Percentiles rank a stretch among this genome's conserved stretches.
Conservation (phyloP, 164 flowering plant genomes). For the Aristolochia contorta region DNA sequence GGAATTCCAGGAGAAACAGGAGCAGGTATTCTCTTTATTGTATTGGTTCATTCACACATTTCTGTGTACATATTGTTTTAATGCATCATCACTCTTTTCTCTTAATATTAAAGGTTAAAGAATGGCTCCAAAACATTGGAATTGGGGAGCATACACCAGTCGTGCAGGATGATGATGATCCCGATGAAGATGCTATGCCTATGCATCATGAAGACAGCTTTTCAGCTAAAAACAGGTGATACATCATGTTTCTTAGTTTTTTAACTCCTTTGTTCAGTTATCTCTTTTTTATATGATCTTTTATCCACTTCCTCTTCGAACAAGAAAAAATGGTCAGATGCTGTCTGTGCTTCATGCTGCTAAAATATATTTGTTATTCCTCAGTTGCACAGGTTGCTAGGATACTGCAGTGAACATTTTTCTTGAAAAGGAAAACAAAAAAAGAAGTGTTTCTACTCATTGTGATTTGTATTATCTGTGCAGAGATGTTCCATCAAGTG, state of each 20-base stretch:
- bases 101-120: conserved; percentile 63
- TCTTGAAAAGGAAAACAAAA: too few species aligned
- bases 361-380: too few species aligned
- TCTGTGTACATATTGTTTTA: not conserved
- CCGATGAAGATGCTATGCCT: conserved; percentile 60
- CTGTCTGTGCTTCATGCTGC: too few species aligned
- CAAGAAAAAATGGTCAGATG: too few species aligned
- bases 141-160: conserved; percentile 76
- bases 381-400: too few species aligned
- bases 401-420: too few species aligned
- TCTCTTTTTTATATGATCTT: too few species aligned
- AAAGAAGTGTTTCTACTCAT: conserved; percentile 18
- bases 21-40: conserved; percentile 46
- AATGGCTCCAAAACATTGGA: conserved; percentile 98
- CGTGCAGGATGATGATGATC: conserved; percentile 77
- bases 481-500: conserved; percentile 98
- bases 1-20: conserved; percentile 95
- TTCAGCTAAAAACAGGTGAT: conserved; percentile 60
- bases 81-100: too few species aligned
- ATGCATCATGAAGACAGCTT: conserved; percentile 59
- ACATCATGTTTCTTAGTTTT: not conserved
- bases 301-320: too few species aligned
- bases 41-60: not conserved
- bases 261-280: not conserved
- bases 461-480: conserved; percentile 24